Conservation (phyloP, 2,329 filamentous ascomycete genomes). For the Fusarium hainanense region DNA sequence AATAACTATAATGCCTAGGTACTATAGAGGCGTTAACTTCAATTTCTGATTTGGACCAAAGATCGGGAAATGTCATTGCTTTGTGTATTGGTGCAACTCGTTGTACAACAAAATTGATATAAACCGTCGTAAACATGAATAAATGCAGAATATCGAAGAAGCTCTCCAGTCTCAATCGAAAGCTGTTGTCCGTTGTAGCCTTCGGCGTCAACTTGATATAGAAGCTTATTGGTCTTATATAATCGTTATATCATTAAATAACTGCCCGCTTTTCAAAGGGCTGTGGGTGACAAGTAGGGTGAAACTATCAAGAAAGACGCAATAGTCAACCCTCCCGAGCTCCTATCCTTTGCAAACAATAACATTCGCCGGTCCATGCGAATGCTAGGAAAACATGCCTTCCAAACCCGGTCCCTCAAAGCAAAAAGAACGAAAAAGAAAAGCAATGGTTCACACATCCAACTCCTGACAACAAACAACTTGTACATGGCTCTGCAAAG, state of each 20-base stretch:
- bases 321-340: not conserved
- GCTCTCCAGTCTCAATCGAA: not conserved
- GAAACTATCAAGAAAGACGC: constrained; percentile 1
- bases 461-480: constrained; percentile 33
- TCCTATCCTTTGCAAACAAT: constrained; percentile 12
- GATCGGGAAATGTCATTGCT: no score
- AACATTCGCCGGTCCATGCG: constrained; percentile 24
- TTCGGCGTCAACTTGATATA: not conserved
- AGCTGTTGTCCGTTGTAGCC: not conserved
- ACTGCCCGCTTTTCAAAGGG: constrained; percentile 8
- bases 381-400: constrained; percentile 22
- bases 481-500: constrained; percentile 24
- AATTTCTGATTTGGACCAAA: no score
- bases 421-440: constrained; percentile 24
- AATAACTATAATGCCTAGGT: not conserved
- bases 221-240: not conserved
- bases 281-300: not conserved
- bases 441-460: constrained; percentile 40
- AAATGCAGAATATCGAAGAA: not conserved
- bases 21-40: no score
- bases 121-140: not conserved
- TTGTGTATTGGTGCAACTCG: no score
- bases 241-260: not conserved
- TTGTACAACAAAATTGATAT: no score
- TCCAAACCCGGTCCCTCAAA: constrained; percentile 11